Evolutionary conservation across 805 yeast species (phyloP), one percentile per base, ranked within the genome.

Genomic region (Candida qinlingensis): DNA sequence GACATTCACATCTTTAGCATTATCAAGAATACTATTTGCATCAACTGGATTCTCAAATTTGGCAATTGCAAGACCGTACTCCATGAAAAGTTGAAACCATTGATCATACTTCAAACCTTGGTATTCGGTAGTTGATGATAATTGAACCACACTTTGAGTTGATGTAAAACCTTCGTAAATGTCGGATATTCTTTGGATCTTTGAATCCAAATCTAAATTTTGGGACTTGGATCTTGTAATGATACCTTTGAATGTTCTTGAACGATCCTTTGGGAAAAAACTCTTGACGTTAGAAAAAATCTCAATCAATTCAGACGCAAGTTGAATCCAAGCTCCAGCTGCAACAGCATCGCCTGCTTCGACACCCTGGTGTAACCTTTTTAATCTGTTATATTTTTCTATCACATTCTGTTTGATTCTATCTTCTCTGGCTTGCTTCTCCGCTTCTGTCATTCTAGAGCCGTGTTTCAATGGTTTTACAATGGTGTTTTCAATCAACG

Each of bases 41-140:
- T 81, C 83, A 27, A 80, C 81, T 2, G 73, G 69, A 45, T 73
- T 70, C 49, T 80, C 86, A 59, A 73, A 77, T 51, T 75, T 75
- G 0, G 89, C 82, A 44, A 85, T 74, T 27, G 82, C 74, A 35
- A 92, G 64, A 0, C 96, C 83, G 56, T 85, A 81, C 58, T 84
- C 85, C 79, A 90, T 83, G 58, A 90, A 87, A 6, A 92, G 70
- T 53, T 78, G 81, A 64, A 89, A 89, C 99, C 99, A 94, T 36
- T 76, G 76, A 37, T 85, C 86, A 63, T 87, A 87, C 4, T 74
- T 69, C 25, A 90, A 67, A 0, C 96, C 97, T 49, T 96, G 73
- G 59, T 85, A 87, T 57, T 77, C 83, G 1, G 72, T 71, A 10
- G 75, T 74, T 0, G 87, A 76, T 0, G 81, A 76, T 38, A 67